Evolutionary conservation across 371 early-diverging fungal genomes (phyloP), one percentile per base, ranked within the genome.

Genomic region (Mucor mucedo): DNA sequence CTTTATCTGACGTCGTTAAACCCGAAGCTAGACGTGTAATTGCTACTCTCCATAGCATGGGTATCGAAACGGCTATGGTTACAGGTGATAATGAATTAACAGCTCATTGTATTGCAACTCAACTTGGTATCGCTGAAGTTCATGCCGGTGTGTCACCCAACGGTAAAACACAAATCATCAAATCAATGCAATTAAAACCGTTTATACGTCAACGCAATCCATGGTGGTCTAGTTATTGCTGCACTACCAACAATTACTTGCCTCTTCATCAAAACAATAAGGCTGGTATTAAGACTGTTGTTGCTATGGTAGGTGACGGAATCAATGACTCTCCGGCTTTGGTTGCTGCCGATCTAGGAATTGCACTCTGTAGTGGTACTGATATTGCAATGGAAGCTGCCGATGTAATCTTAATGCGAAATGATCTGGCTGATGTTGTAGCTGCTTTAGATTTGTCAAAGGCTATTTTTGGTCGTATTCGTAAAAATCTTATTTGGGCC

Each of bases 271-370:
- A 47, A 5, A 53, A 35, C 41, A 35, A 52, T 1, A 32, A 53
- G 13, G 42, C 52, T 8, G 59, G 60, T 10, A 53, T 7, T 29
- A 62, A 54, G 39, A 56, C 67, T 0, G 73, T 83, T 2, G 95
- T 98, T 11, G 97, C 95, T 10, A 95, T 98, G 95, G 90, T 96
- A 9, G 99, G 99, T 14, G 99, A 99, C 74, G 99, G 99, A 40
- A 93, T 98, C 71, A 99, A 99, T 66, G 99, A 99, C 70, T 95
- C 96, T 11, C 97, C 97, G 16, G 97, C 98, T 6, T 76, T 99
- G 40, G 96, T 93, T 0, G 90, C 90, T 33, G 87, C 97, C 6
- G 89, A 97, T 68, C 84, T 99, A 14, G 99, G 99, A 6, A 92
- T 99, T 60, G 94, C 98, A 0, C 73, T 99, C 14, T 88, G 91